Base-by-base conservation (phyloP, 495 filamentous ascomycete species). In the Penicillium samsonianum region DNA sequence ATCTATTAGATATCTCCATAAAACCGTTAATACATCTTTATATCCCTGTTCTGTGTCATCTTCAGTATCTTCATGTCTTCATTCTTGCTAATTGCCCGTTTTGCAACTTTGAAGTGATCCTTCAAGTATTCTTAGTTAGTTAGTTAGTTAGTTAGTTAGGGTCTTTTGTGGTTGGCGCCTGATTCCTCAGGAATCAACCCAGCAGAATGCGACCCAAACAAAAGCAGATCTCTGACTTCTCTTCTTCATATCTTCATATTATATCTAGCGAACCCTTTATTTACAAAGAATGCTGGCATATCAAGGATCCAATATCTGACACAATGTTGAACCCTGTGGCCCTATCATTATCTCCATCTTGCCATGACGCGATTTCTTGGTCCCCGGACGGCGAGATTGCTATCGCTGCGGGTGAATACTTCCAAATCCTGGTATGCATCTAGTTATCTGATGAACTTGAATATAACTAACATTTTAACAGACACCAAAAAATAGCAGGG, bases 311-410 rank as follows among this genome's bases (percentile, higher is more conserved):
- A 12, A 31, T 14, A 44, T 22, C 14, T 47, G 7, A 51, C 25
- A 31, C 50, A 14, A 79, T 79, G 77, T 45, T 69, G 28, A 65
- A 55, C 7, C 67, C 74, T 0, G 44, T 77, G 19, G 65, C 75
- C 46, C 59, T 78, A 3, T 63, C 67, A 12, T 47, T 73, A 16
- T 72, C 64, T 37, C 76, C 77, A 7, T 79, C 75, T 5, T 78
- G 73, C 58, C 66, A 68, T n/a, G 68, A 82, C 59, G 83, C 81
- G 50, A 70, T 88, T 12, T 71, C 77, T 44, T 89, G 86, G 84
- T 88, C 86, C 0, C 62, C 73, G 31, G 84, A 87, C 65, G 83
- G 83, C 30, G 80, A 86, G 50, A 70, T 89, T 17, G 85, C 86
- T 6, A 61, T 88, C 46, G 81, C 80, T 8, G 79, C 80, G 7